Base-by-base conservation (phyloP, 1,284 basidiomycete species). In the Meira miltonrushii region DNA sequence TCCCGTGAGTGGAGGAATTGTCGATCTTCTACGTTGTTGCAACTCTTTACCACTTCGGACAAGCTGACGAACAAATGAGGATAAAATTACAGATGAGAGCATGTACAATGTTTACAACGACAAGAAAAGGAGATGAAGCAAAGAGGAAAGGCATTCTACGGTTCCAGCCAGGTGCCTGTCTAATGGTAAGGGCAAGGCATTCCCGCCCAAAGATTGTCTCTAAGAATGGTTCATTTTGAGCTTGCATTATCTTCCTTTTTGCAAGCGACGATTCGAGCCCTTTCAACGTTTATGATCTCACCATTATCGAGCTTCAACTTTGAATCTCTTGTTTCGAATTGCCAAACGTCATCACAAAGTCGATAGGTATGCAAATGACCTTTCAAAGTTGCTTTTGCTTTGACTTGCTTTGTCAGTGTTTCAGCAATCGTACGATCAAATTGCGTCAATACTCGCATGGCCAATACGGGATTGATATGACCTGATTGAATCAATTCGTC, bases 401-500 rank as follows among this genome's bases (percentile, higher is more conserved):
- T 77, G 33, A 78, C 74, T 13, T 72, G 69, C 48, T 72, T 73
- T 37, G 41, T 54, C 4, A 78, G 64, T 19, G 74, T 74, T 47
- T 73, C 73, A 15, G 75, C 75, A 53, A 78, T 72, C 23, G 72
- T 67, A 55, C 70, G 69, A 57, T 78, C 75, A 43, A 78, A 78
- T 57, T 78, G 74, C 58, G 73, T 90, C 59, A 98, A 81, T 8
- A 97, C 92, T 78, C 94, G 90, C 89, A 97, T 92, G 12, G 94
- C 94, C 64, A 98, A 81, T 80, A 98, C 93, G 1, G 95, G 94
- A 19, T 93, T 95, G 71, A 98, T 97, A 60, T 91, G 88, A 1
- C 94, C 94, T 69, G 88, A 90, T 54, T 93, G 95, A 75, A 98
- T 98, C 63, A 98, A 85, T 81, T 98, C 94, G 81, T 98, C 94